Evolutionary conservation across 108 stramenopile species (phyloP).

Genomic region (Cyclotella atomus): DNA sequence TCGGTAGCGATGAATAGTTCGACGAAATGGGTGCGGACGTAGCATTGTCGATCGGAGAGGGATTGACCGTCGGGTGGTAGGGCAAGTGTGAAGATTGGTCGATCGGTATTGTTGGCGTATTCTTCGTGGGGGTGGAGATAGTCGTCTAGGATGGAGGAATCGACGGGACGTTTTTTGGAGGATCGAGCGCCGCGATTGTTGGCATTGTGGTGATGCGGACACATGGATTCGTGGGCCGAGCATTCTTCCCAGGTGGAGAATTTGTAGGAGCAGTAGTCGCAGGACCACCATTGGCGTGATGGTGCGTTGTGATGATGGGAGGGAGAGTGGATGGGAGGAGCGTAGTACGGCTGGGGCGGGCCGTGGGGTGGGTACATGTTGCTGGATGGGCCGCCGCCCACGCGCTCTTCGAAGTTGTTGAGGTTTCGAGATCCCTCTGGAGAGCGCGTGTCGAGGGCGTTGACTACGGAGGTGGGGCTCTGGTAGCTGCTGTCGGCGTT

Average conservation of each 20-base stretch:
- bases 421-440: conserved; percentile 49
- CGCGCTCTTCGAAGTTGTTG: conserved; percentile 41
- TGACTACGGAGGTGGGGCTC: conserved; percentile 17
- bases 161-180: conserved; percentile 27
- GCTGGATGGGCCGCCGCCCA: background rate
- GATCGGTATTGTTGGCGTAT: conserved; percentile 47
- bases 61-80: conserved; percentile 74
- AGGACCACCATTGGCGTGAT: conserved; percentile 68
- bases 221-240: conserved; percentile 77
- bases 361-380: background rate
- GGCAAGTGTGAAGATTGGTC: conserved; percentile 62
- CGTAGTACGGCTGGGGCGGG: conserved; percentile 7
- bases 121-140: conserved; percentile 30
- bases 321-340: conserved; percentile 13
- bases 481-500: conserved; percentile 10
- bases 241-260: conserved; percentile 84
- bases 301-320: background rate
- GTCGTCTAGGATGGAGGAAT: conserved; percentile 25
- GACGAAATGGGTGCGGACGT: conserved; percentile 83
- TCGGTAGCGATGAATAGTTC: conserved; percentile 82
- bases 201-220: no score
- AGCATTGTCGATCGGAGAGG: conserved; percentile 86
- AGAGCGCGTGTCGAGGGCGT: conserved; percentile 32
- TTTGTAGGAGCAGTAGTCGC: conserved; percentile 82
- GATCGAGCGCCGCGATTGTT: conserved; percentile 12